Conservation (phyloP, 441 rosid genomes). For the Omphalea diandra region DNA sequence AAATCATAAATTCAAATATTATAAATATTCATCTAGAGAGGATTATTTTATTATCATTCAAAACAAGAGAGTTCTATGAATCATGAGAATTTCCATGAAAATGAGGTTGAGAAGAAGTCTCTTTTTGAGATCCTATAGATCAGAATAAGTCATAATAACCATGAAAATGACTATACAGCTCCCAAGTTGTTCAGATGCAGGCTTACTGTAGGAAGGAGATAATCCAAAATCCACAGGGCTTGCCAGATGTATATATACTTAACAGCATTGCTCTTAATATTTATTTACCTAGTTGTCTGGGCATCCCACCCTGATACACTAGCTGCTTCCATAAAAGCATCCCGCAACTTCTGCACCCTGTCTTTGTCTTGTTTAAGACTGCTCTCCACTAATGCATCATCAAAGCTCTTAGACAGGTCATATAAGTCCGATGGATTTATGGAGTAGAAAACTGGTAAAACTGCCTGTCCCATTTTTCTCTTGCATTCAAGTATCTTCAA, state of each 20-base stretch:
- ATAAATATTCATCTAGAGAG: no score
- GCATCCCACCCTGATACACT: neutral
- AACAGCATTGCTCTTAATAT: no score
- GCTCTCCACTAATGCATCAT: neutral
- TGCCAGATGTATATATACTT: neutral
- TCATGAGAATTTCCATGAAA: no score
- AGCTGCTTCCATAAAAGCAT: neutral
- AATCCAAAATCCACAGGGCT: neutral
- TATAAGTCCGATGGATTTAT: neutral
- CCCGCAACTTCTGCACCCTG: neutral
- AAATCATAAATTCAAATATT: no score
- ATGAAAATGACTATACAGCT: no score
- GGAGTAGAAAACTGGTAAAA: constrained; percentile 11
- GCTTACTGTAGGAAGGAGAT: neutral
- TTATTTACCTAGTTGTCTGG: neutral
- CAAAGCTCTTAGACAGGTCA: neutral
- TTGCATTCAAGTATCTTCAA: constrained; percentile 17
- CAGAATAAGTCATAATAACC: no score
- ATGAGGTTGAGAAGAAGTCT: no score
- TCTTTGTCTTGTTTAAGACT: neutral
- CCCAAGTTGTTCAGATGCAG: neutral
- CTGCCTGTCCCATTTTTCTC: neutral
- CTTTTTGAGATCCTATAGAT: no score
- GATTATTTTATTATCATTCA: no score
- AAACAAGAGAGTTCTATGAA: no score